Conservation (phyloP, 2,329 filamentous ascomycete species). For the Cryphonectria radicalis region DNA sequence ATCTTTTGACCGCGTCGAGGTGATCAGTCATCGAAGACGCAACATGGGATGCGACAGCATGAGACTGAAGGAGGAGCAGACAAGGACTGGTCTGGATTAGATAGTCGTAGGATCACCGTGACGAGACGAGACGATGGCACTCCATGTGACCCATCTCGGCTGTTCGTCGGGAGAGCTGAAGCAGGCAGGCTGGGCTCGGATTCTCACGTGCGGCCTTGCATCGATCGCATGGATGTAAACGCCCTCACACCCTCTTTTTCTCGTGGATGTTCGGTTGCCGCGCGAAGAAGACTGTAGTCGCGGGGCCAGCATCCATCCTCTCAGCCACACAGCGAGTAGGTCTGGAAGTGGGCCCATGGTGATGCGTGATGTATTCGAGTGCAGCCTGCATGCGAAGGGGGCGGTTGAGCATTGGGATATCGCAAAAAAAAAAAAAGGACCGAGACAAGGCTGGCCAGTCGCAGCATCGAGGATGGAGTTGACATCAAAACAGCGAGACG, state of each 20-base stretch:
- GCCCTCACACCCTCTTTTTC: background rate
- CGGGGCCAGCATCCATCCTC: background rate
- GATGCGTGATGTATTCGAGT: background rate
- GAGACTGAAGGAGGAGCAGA: background rate
- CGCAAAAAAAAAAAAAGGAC: background rate
- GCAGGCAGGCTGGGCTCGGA: background rate
- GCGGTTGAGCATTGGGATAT: background rate
- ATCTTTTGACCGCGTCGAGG: background rate
- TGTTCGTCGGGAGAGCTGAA: background rate
- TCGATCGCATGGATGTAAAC: background rate
- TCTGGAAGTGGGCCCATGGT: background rate
- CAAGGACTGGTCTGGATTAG: background rate
- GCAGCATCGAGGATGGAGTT: background rate
- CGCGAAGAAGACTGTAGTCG: background rate
- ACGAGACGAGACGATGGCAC: background rate
- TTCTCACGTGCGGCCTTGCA: background rate
- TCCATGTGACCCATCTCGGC: background rate
- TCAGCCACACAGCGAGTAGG: background rate
- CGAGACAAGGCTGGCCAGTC: background rate
- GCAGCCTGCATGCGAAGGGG: background rate
- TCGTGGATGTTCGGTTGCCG: background rate
- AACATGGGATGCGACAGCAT: background rate
- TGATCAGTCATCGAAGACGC: background rate
- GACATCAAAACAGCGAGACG: background rate
- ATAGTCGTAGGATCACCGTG: background rate